Percentiles rank a stretch among this genome's conserved stretches.
These are phyloP conservation scores for Alternaria atra DNA, from an alignment of 2,329 filamentous ascomycete genomes.

Conservation along the genomic window DNA sequence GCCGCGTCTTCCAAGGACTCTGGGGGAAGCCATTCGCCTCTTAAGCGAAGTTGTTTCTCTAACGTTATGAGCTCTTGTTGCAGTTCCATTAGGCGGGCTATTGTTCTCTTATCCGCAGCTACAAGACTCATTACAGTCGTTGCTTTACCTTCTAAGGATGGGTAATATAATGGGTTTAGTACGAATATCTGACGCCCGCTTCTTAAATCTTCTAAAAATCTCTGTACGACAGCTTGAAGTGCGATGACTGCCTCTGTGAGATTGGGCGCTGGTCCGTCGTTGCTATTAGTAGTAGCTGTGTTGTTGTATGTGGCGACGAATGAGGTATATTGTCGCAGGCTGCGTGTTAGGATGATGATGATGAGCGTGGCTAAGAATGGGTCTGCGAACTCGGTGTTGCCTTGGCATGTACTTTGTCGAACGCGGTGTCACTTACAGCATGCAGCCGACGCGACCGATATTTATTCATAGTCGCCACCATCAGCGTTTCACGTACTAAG, in stretches of 20 bases:
- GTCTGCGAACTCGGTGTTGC: not conserved
- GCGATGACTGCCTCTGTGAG: conserved; percentile 3
- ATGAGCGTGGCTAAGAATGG: not conserved
- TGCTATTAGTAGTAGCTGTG: not conserved
- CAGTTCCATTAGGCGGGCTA: not conserved
- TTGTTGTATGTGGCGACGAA: not conserved
- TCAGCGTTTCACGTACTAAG: not conserved
- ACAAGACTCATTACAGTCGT: not conserved
- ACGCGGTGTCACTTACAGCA: not conserved
- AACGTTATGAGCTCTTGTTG: not conserved
- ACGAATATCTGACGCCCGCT: not conserved
- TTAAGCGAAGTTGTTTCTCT: not conserved
- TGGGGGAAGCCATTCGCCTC: too few species aligned
- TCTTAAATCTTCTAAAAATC: not conserved
- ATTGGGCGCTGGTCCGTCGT: not conserved
- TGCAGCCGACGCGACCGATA: not conserved
- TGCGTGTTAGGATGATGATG: not conserved
- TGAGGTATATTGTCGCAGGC: not conserved
- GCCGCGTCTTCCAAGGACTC: too few species aligned
- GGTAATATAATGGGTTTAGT: not conserved
- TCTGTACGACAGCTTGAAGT: not conserved
- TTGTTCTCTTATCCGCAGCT: not conserved
- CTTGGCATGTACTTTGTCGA: not conserved
- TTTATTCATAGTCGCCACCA: not conserved
- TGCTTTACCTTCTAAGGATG: not conserved